Base-by-base conservation (phyloP, 176 grass and related monocot genomes). In the maize (Zea mays) region DNA sequence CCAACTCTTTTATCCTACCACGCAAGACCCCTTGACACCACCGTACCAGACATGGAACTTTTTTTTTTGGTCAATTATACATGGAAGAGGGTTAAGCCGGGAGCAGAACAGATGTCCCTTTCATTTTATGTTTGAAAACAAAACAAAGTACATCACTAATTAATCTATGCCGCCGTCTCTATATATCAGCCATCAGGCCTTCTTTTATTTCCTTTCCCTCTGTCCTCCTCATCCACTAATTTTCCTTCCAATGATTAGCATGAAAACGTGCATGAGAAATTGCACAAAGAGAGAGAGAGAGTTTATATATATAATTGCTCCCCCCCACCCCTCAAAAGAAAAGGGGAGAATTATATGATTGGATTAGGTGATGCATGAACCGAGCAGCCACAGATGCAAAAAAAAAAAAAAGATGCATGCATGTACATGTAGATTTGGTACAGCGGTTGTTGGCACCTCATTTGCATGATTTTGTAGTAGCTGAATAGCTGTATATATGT, bases 231-330 rank as follows among this genome's bases (percentile, higher is more conserved):
- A 80, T 76, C 81, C 55, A 84, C 86, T 75, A 84, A 0, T 27
- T 27, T 80, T 84, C 40, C 17, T 55, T 48, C 40, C 86, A 88
- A 81, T 85, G 49, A 85, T 85, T 81, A 57, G 71, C 55, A 47
- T 41, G 46, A 65, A 84, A 76, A 76, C 65, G 47, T 57, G 21
- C 71, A n/a, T 17, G 55, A 13, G 33, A 33, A 37, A 84, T 63
- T 69, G 73, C 19, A 43, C 58, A 46, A 1, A 69, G 11, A 45
- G 38, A 67, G 84, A 46, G 27, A 69, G 11, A 45, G 38, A 67
- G 84, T 56, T 62, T 75, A 71, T 27, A 27, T 27, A 27, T 27
- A 27, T 49, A 71, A 34, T 49, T 46, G 67, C 7, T 7, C 11
- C 17, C 14, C 14, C 27, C 27, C 27, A 27, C 27, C 27, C 27